These are phyloP conservation scores for Rhodotorula glutinis DNA, from an alignment of 1,284 basidiomycete genomes.

Conservation along the genomic window DNA sequence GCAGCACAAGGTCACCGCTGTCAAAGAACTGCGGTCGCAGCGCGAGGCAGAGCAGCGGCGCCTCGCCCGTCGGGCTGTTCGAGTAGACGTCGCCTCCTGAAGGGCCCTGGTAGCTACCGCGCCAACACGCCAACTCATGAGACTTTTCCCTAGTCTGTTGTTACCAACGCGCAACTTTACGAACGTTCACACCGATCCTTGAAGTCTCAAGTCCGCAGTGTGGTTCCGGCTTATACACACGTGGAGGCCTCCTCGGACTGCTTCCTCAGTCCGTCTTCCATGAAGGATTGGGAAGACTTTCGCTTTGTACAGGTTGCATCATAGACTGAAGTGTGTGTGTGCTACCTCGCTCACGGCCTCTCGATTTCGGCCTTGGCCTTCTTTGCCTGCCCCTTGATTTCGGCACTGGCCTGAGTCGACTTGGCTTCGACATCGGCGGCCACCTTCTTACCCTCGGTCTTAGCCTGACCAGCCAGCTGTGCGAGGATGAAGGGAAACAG, in stretches of 20 bases:
- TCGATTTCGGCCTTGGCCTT: conserved; percentile 23
- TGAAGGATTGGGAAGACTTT: too few relatives aligned
- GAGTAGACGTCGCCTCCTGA: conserved; percentile 11
- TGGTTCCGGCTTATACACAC: too few relatives aligned
- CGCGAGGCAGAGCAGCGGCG: conserved; percentile 8
- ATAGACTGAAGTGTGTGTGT: background rate
- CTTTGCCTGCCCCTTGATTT: conserved; percentile 6
- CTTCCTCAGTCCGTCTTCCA: too few relatives aligned
- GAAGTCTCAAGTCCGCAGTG: too few relatives aligned
- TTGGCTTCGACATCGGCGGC: conserved; percentile 9
- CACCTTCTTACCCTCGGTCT: conserved; percentile 20
- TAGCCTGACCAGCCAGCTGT: conserved; percentile 12
- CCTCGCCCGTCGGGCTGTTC: background rate
- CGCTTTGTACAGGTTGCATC: too few relatives aligned
- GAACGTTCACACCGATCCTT: too few relatives aligned
- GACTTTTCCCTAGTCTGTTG: too few relatives aligned
- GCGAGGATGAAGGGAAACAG: too few relatives aligned
- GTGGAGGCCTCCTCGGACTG: too few relatives aligned
- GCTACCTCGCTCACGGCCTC: background rate
- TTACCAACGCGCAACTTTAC: too few relatives aligned
- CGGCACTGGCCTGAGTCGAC: conserved; percentile 13
- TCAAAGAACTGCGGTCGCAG: conserved; percentile 13
- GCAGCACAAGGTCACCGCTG: conserved; percentile 12
- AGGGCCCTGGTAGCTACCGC: too few relatives aligned
- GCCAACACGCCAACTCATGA: too few relatives aligned